phyloP scores from a whole-genome alignment of 1,284 basidiomycete species.

The Moesziomyces sp. region DNA sequence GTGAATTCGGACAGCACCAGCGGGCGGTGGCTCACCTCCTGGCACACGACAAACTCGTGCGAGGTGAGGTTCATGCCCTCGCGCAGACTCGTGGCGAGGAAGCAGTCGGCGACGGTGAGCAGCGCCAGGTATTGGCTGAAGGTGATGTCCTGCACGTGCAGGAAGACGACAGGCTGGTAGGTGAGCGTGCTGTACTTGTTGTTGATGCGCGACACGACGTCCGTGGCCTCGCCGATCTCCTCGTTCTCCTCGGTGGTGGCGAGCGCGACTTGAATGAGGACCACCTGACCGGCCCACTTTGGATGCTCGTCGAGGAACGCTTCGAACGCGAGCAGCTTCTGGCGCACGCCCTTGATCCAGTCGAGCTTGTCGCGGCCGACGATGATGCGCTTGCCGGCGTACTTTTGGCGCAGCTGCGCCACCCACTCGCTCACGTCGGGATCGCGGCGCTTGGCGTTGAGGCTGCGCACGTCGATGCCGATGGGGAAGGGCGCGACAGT shows the following conservation, averaged over 20 bases:
- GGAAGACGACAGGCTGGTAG: slow-evolving; percentile 86
- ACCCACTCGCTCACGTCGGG: slow-evolving; percentile 86
- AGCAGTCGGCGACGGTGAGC: slow-evolving; percentile 84
- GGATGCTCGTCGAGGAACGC: slow-evolving; percentile 82
- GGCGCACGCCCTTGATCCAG: slow-evolving; percentile 82
- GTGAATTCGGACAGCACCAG: slow-evolving; percentile 81
- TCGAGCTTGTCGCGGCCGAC: slow-evolving; percentile 89
- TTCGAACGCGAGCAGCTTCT: slow-evolving; percentile 86
- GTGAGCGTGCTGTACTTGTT: slow-evolving; percentile 82
- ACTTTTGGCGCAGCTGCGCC: slow-evolving; percentile 78
- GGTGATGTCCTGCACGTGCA: slow-evolving; percentile 86
- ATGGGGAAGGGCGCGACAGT: slow-evolving; percentile 88
- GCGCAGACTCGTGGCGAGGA: slow-evolving; percentile 82
- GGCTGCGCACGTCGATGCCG: slow-evolving; percentile 82
- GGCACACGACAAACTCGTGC: slow-evolving; percentile 81
- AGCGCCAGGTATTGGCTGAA: slow-evolving; percentile 86
- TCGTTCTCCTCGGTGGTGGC: slow-evolving; percentile 83
- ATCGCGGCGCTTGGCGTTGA: slow-evolving; percentile 78
- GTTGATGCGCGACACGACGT: slow-evolving; percentile 83
- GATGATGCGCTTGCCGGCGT: slow-evolving; percentile 83
- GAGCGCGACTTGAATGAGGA: slow-evolving; percentile 86
- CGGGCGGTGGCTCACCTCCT: slow-evolving; percentile 74
- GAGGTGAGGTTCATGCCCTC: slow-evolving; percentile 88
- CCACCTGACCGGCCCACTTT: slow-evolving; percentile 81
- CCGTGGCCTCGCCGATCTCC: slow-evolving; percentile 78